Evolutionary conservation across 2,329 filamentous ascomycete species (phyloP).

Genomic region (Venturiaceae sp.): DNA sequence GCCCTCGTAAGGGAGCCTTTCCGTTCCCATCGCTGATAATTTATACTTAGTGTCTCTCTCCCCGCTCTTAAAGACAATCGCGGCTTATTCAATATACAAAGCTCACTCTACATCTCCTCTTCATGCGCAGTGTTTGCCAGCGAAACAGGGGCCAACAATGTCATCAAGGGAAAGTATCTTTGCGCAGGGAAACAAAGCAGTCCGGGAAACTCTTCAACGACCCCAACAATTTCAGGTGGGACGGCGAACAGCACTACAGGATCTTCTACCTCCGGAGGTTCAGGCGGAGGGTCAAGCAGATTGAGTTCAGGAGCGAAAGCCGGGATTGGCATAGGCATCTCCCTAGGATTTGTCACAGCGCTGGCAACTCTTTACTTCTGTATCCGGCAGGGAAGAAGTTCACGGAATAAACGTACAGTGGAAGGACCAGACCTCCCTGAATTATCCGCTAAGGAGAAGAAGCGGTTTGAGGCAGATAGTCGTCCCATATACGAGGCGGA

Average conservation of each 20-base stretch:
- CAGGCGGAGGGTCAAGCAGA: not conserved
- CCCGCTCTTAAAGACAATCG: slow-evolving; percentile 41
- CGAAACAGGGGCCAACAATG: slow-evolving; percentile 26
- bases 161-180: slow-evolving; percentile 32
- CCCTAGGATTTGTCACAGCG: not conserved
- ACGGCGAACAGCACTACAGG: not conserved
- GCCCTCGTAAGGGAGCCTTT: slow-evolving; percentile 51
- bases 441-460: not conserved
- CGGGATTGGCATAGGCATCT: not conserved
- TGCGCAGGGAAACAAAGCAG: slow-evolving; percentile 29
- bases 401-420: not conserved
- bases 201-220: slow-evolving; percentile 17
- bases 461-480: not conserved
- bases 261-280: not conserved
- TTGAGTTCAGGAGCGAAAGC: not conserved
- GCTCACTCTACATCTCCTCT: slow-evolving; percentile 28
- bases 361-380: not conserved
- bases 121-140: slow-evolving; percentile 31
- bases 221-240: not conserved
- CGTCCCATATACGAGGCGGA: not conserved
- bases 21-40: not conserved
- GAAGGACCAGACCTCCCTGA: not conserved
- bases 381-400: not conserved
- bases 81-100: slow-evolving; percentile 42
- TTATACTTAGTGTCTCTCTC: slow-evolving; percentile 56